Conservation (phyloP, 306 rosid genomes). For the Rubus parviflorus region DNA sequence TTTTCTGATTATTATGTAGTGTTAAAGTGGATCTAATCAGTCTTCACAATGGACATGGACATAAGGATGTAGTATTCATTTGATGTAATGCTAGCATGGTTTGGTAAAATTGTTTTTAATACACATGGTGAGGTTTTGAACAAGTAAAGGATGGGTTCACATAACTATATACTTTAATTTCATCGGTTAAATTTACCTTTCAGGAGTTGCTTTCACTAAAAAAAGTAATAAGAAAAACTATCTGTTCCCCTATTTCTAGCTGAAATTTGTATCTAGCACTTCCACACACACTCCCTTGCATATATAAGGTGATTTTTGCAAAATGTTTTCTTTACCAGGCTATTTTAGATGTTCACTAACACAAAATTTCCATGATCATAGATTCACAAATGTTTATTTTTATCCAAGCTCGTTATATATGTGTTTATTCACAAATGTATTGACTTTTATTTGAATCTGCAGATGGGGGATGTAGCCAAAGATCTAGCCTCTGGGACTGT, state of each 20-base stretch:
- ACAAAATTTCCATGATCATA: neutral
- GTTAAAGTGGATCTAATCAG: neutral
- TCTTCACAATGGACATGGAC: neutral
- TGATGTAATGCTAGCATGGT: slow-evolving; percentile 1
- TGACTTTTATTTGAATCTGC: slow-evolving; percentile 14
- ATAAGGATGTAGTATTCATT: neutral
- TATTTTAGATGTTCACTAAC: neutral
- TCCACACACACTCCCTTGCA: neutral
- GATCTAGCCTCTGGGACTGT: slow-evolving; percentile 89
- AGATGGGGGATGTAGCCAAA: slow-evolving; percentile 95
- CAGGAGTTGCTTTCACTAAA: neutral
- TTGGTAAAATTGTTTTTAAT: neutral
- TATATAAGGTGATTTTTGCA: neutral
- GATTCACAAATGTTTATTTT: neutral
- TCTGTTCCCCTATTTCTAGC: neutral
- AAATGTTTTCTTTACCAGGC: neutral
- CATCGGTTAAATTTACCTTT: slow-evolving; percentile 4
- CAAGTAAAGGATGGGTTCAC: neutral
- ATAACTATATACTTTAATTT: neutral
- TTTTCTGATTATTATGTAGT: neutral
- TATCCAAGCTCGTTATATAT: neutral
- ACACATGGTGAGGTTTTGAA: neutral
- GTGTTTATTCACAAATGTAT: neutral
- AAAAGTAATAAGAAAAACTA: neutral
- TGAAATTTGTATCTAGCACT: neutral